Conservation (phyloP, 768 basidiomycete genomes). For the Podaxis sp. region DNA sequence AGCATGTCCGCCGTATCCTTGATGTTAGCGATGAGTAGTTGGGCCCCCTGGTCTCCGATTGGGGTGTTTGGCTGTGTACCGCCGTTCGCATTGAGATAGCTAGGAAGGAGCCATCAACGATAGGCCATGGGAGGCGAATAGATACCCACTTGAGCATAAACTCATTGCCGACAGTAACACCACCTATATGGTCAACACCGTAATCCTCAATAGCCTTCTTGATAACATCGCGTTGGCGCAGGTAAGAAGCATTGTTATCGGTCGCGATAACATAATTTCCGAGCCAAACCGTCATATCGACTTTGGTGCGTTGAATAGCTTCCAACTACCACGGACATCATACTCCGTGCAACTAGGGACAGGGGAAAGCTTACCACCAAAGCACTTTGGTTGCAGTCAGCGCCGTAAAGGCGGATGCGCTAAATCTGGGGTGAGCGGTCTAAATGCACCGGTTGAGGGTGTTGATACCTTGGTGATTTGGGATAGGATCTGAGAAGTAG, state of each 20-base stretch:
- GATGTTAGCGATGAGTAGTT: slow-evolving; percentile 62
- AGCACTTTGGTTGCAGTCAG: slow-evolving; percentile 81
- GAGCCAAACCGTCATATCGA: slow-evolving; percentile 76
- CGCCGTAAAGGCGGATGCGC: slow-evolving; percentile 81
- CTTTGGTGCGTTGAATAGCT: slow-evolving; percentile 87
- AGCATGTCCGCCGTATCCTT: slow-evolving; percentile 59
- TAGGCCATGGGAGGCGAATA: neutral
- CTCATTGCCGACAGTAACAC: slow-evolving; percentile 91
- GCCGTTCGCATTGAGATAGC: slow-evolving; percentile 53
- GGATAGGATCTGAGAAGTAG: slow-evolving; percentile 57
- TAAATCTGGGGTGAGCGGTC: slow-evolving; percentile 16
- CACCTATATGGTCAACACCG: slow-evolving; percentile 70
- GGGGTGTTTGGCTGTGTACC: slow-evolving; percentile 51
- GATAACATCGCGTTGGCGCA: slow-evolving; percentile 66
- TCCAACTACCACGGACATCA: slow-evolving; percentile 47
- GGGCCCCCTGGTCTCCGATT: slow-evolving; percentile 58
- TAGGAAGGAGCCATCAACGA: slow-evolving; percentile 20
- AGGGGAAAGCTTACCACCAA: slow-evolving; percentile 48
- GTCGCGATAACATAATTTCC: slow-evolving; percentile 63
- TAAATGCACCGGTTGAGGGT: slow-evolving; percentile 2
- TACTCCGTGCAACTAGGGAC: neutral
- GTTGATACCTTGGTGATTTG: slow-evolving; percentile 67
- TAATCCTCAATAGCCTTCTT: slow-evolving; percentile 68
- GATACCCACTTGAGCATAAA: slow-evolving; percentile 70
- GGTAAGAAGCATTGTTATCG: slow-evolving; percentile 67